Base-by-base conservation (phyloP, 2,329 filamentous ascomycete genomes). In the Pezicula radicicola region DNA sequence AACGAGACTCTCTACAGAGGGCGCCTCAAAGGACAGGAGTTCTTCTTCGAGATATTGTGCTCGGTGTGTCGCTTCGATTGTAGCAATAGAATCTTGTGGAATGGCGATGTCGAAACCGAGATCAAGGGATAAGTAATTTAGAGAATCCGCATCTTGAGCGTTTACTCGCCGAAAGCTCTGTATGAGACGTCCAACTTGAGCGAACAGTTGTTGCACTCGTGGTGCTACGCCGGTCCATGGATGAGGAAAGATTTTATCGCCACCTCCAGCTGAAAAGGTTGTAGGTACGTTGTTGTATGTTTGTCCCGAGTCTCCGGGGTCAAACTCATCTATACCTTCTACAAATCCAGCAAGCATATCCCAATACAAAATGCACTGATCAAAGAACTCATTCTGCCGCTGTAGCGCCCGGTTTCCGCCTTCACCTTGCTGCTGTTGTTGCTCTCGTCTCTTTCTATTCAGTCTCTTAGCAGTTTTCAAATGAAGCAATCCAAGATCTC, bases 401-500 rank as follows among this genome's bases (percentile, higher is more conserved):
- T 46, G 52, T n/a, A 45, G 19, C 10, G 55, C 55, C 37, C 53
- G 47, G 18, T 16, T 55, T 13, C 57, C 60, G 2, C 52, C 25
- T 6, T 33, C 28, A 3, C 3, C 33, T 3, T 35, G 40, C 2
- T 18, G 35, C 18, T 25, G 12, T 48, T 65, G 63, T n/a, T 57
- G 52, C 27, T 57, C 57, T 1, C 62, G 30, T 28, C 63, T 53
- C 16, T 53, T 48, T 30, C 52, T 52, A 47, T 64, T 62, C 9
- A 65, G 28, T 21, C 60, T 55, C 46, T 65, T 64, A 9, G 63
- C 63, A 1, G 61, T 64, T 35, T 60, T 61, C n/a, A 65, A 19
- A 50, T 65, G 63, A 5, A 61, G 54, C 3, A 65, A 44, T 19
- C 81, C 81, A 4, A 84, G 69, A 46, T 79, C 78, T 37, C 69